Conservation (phyloP, 2,329 filamentous ascomycete species). For the Colletotrichum sp. region DNA sequence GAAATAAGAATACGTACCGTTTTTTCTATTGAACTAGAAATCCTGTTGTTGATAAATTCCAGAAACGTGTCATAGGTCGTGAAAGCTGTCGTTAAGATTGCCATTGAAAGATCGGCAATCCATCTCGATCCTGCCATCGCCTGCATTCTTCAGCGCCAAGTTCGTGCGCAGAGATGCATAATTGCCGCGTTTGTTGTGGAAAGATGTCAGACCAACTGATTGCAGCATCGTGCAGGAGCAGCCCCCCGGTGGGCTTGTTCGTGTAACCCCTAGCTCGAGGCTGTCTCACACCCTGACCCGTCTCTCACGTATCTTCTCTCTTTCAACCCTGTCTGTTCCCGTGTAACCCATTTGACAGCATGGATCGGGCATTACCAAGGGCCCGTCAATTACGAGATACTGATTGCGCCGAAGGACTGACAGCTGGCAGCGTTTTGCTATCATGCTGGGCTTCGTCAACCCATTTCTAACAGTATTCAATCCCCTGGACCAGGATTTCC, state of each 20-base stretch:
- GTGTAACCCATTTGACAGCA: background rate
- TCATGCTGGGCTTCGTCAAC: background rate
- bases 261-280: background rate
- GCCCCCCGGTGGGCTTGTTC: background rate
- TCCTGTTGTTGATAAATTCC: background rate
- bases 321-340: background rate
- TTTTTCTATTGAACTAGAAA: background rate
- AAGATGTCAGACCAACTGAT: background rate
- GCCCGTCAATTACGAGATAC: background rate
- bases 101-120: background rate
- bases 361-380: background rate
- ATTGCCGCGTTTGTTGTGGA: background rate
- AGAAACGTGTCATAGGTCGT: background rate
- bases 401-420: background rate
- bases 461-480: background rate
- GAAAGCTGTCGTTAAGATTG: background rate
- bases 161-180: background rate
- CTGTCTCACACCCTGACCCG: background rate
- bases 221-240: constrained; percentile 12
- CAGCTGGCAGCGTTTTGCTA: background rate
- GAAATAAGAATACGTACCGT: background rate
- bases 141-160: background rate
- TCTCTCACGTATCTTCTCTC: background rate
- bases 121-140: background rate
- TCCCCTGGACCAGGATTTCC: background rate